Base-by-base conservation (phyloP, 257 asterid species). In the Penstemon newberryi region DNA sequence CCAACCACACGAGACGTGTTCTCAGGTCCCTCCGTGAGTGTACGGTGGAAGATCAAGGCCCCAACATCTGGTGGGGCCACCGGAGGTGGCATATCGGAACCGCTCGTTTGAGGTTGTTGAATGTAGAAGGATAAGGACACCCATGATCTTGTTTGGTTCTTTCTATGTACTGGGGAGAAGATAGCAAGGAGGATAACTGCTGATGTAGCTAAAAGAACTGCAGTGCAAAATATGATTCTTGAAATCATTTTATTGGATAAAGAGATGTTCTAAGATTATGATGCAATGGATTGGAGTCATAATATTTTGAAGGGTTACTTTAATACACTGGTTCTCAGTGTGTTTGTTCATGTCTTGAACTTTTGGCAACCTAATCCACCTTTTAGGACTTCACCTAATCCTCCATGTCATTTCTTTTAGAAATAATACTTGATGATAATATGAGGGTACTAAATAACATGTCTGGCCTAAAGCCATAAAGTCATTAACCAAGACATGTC, bases 1-100 rank as follows among this genome's bases (percentile, higher is more conserved):
- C 96, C 96, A 7, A 92, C 90, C 33, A 81, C 81, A 5, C 65
- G 77, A n/a, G 96, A 87, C 4, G 85, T 78, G 78, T 76, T 84
- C 51, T 82, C 78, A 0, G 92, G 92, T 33, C 96, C 92, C 52
- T 84, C 90, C 0, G 96, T 85, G 36, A 92, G 86, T 0, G 76
- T 66, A 40, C 87, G 89, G 47, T 82, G 90, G 70, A 85, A 92
- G 73, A 89, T 79, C 69, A 87, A 71, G 56, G 96, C 98, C 3
- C 80, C 82, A 8, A 76, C 76, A 11, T 63, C 54, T 0, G 80
- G 71, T 11, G 89, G 73, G 0, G 85, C 63, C 70, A 47, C 79
- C 38, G 13, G 73, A 0, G 64, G 56, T 3, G 64, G 70, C 37
- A 49, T 3, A 60, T 70, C 19, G 0, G 80, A 53, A 65, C 79